Conservation (phyloP, 2,329 filamentous ascomycete genomes). For the Chaetomium strumarium region DNA sequence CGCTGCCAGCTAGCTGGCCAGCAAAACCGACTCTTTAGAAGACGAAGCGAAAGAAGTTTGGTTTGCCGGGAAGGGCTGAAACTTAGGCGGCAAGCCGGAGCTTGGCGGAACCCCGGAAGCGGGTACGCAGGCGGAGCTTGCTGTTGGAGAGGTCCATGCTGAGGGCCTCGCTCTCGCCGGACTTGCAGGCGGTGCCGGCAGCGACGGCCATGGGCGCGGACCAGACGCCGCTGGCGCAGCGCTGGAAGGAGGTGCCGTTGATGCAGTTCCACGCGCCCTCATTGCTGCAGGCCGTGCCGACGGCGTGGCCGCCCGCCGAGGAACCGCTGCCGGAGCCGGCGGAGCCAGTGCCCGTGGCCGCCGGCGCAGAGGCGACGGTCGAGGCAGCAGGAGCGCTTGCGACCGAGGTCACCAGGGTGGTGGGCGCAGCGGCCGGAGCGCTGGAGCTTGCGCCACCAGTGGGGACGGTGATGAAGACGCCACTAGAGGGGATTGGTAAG, state of each 20-base stretch:
- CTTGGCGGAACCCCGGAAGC: conserved; percentile 5
- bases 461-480: conserved; percentile 24
- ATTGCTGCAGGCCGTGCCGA: conserved; percentile 39
- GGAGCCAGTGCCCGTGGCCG: conserved; percentile 18
- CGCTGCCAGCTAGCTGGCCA: too few relatives aligned
- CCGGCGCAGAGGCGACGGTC: conserved; percentile 2
- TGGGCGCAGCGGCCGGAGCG: conserved; percentile 17
- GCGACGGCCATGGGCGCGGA: conserved; percentile 37
- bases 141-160: background rate
- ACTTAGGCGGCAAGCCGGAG: background rate
- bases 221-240: conserved; percentile 46
- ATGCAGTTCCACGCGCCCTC: conserved; percentile 49
- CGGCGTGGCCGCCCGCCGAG: conserved; percentile 24
- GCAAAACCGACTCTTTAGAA: too few relatives aligned
- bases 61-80: background rate
- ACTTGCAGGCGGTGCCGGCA: conserved; percentile 40
- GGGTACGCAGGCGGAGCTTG: background rate
- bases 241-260: conserved; percentile 43
- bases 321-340: conserved; percentile 13
- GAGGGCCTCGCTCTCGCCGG: conserved; percentile 27
- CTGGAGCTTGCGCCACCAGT: conserved; percentile 14
- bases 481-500: conserved; percentile 14
- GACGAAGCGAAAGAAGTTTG: too few relatives aligned
- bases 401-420: conserved; percentile 15
- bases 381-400: background rate